Conservation (phyloP, 225 moss, liverwort and hornwort species). For the Asterella californica region DNA sequence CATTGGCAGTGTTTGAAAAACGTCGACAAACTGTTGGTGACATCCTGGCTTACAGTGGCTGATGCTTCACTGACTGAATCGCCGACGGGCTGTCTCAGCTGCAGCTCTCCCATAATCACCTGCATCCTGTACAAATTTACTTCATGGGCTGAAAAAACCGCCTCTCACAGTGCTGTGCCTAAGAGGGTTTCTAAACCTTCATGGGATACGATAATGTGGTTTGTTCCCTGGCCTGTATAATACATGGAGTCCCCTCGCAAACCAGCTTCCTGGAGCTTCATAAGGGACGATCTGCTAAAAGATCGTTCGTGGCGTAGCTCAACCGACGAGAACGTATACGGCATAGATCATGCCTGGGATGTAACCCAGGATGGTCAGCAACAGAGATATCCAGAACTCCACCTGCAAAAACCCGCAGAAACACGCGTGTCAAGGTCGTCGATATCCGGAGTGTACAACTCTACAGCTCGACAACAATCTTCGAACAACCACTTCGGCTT, state of each 20-base stretch:
- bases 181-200: too few species aligned
- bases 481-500: not conserved
- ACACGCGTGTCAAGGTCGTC: not conserved
- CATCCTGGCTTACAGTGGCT: too few species aligned
- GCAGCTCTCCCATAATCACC: too few species aligned
- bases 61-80: too few species aligned
- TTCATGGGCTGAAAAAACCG: too few species aligned
- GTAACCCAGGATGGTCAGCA: constrained; percentile 38
- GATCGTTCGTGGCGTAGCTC: not conserved
- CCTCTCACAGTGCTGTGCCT: too few species aligned
- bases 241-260: not conserved
- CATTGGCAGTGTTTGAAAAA: too few species aligned
- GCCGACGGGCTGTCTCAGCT: too few species aligned
- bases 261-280: not conserved
- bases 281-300: not conserved
- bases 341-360: constrained; percentile 41
- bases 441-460: not conserved
- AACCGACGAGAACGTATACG: constrained; percentile 22
- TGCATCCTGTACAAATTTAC: too few species aligned
- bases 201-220: too few species aligned
- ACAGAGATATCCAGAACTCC: constrained; percentile 37
- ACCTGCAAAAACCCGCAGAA: constrained; percentile 13
- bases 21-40: too few species aligned
- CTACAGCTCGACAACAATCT: not conserved
- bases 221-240: too few species aligned